Conservation (phyloP, 257 asterid genomes). For the Solanum rostratum region DNA sequence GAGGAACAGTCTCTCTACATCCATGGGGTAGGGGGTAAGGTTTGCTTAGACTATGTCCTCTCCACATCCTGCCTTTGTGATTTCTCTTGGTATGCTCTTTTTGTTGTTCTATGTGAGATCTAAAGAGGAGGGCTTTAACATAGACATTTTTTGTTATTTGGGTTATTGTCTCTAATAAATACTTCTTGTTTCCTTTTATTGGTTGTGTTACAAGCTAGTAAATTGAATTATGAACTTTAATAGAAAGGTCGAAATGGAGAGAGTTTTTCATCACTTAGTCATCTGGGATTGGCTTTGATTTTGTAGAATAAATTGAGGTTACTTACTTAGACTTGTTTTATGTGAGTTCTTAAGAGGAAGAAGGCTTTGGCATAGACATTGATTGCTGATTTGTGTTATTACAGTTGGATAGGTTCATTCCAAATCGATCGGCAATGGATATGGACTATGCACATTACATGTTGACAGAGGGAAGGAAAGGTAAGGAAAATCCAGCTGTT, state of each 20-base stretch:
- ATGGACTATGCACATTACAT: constrained; percentile 60
- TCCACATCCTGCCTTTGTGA: too few species aligned
- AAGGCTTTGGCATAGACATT: background rate
- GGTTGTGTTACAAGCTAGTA: background rate
- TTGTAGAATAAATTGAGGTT: background rate
- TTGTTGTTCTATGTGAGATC: background rate
- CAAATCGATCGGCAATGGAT: constrained; percentile 72
- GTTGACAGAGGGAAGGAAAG: constrained; percentile 56
- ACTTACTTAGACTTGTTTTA: background rate
- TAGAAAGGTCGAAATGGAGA: background rate
- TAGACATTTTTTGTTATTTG: background rate
- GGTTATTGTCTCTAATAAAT: background rate
- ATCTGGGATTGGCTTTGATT: background rate
- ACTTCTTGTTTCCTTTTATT: background rate
- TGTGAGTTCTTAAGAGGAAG: background rate
- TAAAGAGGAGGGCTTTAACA: background rate
- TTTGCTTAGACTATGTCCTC: background rate
- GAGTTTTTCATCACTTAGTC: background rate
- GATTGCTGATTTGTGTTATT: background rate
- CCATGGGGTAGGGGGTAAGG: background rate
- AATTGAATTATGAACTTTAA: background rate
- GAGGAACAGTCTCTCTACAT: background rate
- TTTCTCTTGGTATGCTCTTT: background rate
- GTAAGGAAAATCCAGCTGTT: constrained; percentile 55
- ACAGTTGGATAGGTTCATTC: constrained; percentile 78